A percentile compares a stretch with the other conserved stretches of the same genome.
These are phyloP conservation scores for Dictyophora rubrovolvata DNA, from an alignment of 768 basidiomycete genomes.

Conservation along the genomic window DNA sequence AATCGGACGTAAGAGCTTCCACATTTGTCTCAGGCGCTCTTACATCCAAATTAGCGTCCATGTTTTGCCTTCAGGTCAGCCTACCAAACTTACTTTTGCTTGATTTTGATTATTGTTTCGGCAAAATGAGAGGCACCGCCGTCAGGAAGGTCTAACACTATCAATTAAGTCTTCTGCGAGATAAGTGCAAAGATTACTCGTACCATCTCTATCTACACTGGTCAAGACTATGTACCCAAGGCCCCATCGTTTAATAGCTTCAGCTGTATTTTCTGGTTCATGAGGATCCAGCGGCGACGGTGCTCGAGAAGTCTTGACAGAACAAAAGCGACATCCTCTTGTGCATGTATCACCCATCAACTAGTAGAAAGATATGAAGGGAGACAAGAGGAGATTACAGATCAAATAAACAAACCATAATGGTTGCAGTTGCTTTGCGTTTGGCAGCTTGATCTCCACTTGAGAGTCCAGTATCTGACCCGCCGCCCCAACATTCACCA, in stretches of 20 bases:
- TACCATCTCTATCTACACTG: constrained; percentile 93
- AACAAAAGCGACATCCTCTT: constrained; percentile 93
- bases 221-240: constrained; percentile 97
- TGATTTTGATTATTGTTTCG: constrained; percentile 89
- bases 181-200: not conserved
- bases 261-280: constrained; percentile 96
- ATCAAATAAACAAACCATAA: constrained; percentile 60
- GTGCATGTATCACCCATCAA: constrained; percentile 99
- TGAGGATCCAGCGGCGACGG: constrained; percentile 91
- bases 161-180: not conserved
- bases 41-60: not conserved
- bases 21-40: constrained; percentile 94
- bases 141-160: constrained; percentile 69
- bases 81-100: constrained; percentile 64
- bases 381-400: not conserved
- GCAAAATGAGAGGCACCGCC: constrained; percentile 93
- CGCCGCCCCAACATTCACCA: constrained; percentile 98
- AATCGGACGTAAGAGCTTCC: constrained; percentile 94
- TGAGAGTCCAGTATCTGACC: constrained; percentile 35
- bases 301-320: constrained; percentile 83
- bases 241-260: constrained; percentile 97
- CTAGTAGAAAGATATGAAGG: constrained; percentile 29
- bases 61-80: too few species aligned
- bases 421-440: constrained; percentile 88
- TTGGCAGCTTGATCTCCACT: constrained; percentile 60